A percentile compares a stretch with the other conserved stretches of the same genome.
phyloP scores from a whole-genome alignment of 768 basidiomycete species.

The Tulasnella sp. region DNA sequence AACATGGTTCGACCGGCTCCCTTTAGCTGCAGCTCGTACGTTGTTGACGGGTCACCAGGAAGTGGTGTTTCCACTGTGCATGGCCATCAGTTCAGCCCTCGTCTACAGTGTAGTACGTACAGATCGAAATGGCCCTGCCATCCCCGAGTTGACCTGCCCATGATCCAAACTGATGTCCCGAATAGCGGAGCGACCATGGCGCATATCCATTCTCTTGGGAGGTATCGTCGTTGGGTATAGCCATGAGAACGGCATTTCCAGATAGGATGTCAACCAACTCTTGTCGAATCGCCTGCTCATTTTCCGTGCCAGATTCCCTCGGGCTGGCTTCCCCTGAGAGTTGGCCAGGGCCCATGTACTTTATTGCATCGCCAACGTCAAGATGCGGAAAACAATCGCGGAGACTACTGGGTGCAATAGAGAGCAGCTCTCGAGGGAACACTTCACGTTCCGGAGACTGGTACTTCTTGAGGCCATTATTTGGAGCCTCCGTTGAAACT shows the following conservation, averaged over 20 bases:
- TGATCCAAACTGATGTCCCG: slow-evolving; percentile 76
- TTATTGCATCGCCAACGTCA: slow-evolving; percentile 75
- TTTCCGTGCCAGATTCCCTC: slow-evolving; percentile 23
- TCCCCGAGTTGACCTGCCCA: slow-evolving; percentile 97
- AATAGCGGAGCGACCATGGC: slow-evolving; percentile 84
- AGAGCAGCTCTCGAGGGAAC: slow-evolving; percentile 46
- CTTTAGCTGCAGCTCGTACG: slow-evolving; percentile 86
- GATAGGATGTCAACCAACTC: slow-evolving; percentile 73
- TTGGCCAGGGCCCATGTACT: slow-evolving; percentile 47
- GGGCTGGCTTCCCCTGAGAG: slow-evolving; percentile 27
- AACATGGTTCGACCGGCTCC: slow-evolving; percentile 92
- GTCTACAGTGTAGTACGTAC: slow-evolving; percentile 28
- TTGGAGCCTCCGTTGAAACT: slow-evolving; percentile 20
- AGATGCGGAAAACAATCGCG: slow-evolving; percentile 71
- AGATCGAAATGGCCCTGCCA: slow-evolving; percentile 83
- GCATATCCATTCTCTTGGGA: slow-evolving; percentile 34
- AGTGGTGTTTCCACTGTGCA: slow-evolving; percentile 63
- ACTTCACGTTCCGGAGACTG: slow-evolving; percentile 38
- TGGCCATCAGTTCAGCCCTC: neutral
- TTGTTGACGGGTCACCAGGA: slow-evolving; percentile 39
- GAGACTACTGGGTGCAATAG: slow-evolving; percentile 53
- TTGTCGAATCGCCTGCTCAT: slow-evolving; percentile 36
- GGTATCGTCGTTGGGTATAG: slow-evolving; percentile 23
- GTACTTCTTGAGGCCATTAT: slow-evolving; percentile 37
- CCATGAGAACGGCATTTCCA: slow-evolving; percentile 61